phyloP scores from a whole-genome alignment of 495 filamentous ascomycete genomes.

The Talaromyces adpressus region DNA sequence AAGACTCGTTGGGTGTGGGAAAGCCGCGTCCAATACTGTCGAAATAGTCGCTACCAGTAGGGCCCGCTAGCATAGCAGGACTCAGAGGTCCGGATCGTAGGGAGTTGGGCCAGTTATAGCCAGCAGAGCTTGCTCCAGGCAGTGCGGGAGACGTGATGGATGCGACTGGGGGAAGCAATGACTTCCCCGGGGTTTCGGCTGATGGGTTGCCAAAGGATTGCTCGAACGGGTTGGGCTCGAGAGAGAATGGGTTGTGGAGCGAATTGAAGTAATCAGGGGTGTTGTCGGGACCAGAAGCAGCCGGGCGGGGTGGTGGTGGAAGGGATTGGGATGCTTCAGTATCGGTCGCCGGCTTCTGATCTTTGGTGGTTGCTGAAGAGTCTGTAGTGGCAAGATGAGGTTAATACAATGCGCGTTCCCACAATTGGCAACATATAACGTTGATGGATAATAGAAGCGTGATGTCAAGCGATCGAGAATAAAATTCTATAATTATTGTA shows the following conservation, averaged over 20 bases:
- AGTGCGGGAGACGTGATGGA: conserved; percentile 85
- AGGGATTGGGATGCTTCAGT: conserved; percentile 46
- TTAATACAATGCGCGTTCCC: not conserved
- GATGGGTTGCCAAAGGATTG: conserved; percentile 75
- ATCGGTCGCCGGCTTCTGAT: conserved; percentile 21
- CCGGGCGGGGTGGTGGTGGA: conserved; percentile 74
- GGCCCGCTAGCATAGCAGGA: conserved; percentile 94
- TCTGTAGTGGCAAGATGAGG: conserved; percentile 22
- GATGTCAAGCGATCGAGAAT: not conserved
- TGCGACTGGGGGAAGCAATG: conserved; percentile 84
- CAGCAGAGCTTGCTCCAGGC: conserved; percentile 58
- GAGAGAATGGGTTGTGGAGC: conserved; percentile 56
- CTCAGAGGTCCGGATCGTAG: conserved; percentile 89
- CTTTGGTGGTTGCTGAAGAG: conserved; percentile 36
- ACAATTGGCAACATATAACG: not conserved
- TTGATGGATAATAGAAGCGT: not conserved
- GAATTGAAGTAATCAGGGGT: conserved; percentile 75
- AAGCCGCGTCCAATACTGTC: conserved; percentile 78
- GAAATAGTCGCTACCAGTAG: conserved; percentile 70
- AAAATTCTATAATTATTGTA: not conserved
- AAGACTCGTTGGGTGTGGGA: conserved; percentile 96
- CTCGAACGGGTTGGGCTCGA: conserved; percentile 96
- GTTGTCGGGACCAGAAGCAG: conserved; percentile 45
- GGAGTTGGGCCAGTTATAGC: conserved; percentile 77
- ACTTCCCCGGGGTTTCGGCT: conserved; percentile 80